phyloP scores from a whole-genome alignment of 495 filamentous ascomycete genomes.

The Penicillium fimorum region DNA sequence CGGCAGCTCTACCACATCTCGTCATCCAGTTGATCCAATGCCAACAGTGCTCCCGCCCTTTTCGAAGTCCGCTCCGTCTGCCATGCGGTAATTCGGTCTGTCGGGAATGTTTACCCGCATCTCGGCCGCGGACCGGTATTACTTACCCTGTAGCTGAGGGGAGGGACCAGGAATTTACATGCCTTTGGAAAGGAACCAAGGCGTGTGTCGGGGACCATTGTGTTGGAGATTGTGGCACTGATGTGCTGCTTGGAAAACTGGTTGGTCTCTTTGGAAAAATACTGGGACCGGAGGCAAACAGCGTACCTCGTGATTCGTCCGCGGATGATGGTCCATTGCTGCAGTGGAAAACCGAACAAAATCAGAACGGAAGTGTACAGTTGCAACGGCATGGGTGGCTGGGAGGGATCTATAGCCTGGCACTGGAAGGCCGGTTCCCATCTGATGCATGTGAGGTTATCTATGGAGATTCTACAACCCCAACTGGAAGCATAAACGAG shows the following conservation, averaged over 20 bases:
- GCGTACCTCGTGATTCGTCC: slow-evolving; percentile 20
- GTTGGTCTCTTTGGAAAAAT: slow-evolving; percentile 53
- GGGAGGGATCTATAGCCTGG: slow-evolving; percentile 31
- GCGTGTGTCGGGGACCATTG: slow-evolving; percentile 69
- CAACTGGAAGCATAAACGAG: slow-evolving; percentile 30
- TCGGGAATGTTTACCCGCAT: slow-evolving; percentile 66
- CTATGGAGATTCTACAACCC: slow-evolving; percentile 43
- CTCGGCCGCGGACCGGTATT: slow-evolving; percentile 61
- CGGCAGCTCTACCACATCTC: slow-evolving; percentile 38
- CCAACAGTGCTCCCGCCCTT: slow-evolving; percentile 65
- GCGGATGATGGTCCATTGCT: slow-evolving; percentile 43
- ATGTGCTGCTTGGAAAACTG: slow-evolving; percentile 71
- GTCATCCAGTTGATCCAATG: slow-evolving; percentile 76
- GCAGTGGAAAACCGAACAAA: slow-evolving; percentile 39
- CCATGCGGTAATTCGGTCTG: slow-evolving; percentile 84
- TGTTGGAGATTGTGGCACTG: slow-evolving; percentile 67
- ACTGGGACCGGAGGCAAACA: slow-evolving; percentile 25
- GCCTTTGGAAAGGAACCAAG: slow-evolving; percentile 56
- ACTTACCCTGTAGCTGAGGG: slow-evolving; percentile 68
- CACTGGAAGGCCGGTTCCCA: slow-evolving; percentile 31
- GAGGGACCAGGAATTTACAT: slow-evolving; percentile 65
- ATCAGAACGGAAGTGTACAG: slow-evolving; percentile 18
- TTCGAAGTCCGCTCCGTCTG: slow-evolving; percentile 68
- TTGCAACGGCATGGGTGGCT: slow-evolving; percentile 22
- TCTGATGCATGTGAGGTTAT: slow-evolving; percentile 47